Evolutionary conservation across 148 eudicot species (phyloP).

Genomic region (Diospyros lotus): DNA sequence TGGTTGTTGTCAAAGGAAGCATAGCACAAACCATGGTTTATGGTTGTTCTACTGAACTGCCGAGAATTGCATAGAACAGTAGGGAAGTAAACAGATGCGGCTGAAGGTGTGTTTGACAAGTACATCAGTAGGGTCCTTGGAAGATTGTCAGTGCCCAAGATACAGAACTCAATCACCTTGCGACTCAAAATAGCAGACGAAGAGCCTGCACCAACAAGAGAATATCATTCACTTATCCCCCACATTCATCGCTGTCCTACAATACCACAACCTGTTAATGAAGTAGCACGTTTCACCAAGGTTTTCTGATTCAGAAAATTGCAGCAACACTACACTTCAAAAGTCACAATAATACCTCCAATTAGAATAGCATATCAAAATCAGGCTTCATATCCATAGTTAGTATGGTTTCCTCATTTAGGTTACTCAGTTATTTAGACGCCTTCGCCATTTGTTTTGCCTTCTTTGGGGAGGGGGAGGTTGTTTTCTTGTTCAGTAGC

Average conservation of each 20-base stretch:
- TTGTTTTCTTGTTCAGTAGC: no score
- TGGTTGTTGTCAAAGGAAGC: conserved; percentile 40
- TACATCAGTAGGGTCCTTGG: conserved; percentile 89
- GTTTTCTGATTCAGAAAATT: neutral
- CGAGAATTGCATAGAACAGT: conserved; percentile 75
- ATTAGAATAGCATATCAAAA: neutral
- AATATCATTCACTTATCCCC: conserved; percentile 4
- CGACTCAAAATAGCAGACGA: conserved; percentile 61
- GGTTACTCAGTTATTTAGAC: no score
- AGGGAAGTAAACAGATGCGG: conserved; percentile 69
- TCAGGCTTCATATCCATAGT: no score
- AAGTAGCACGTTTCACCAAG: neutral
- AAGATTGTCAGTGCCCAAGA: conserved; percentile 72
- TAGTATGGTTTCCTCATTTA: no score
- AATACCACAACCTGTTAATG: neutral
- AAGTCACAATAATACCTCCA: no score
- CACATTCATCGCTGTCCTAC: neutral
- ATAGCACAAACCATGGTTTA: conserved; percentile 65
- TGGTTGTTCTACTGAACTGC: conserved; percentile 50
- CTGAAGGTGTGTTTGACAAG: conserved; percentile 66
- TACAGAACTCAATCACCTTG: conserved; percentile 59
- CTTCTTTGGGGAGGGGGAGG: no score
- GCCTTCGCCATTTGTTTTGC: no score
- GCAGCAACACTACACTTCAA: neutral
- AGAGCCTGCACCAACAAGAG: conserved; percentile 55